Percentiles rank a stretch among this genome's conserved stretches.
phyloP scores from a whole-genome alignment of 2,329 filamentous ascomycete species.

The Microsporum canis region DNA sequence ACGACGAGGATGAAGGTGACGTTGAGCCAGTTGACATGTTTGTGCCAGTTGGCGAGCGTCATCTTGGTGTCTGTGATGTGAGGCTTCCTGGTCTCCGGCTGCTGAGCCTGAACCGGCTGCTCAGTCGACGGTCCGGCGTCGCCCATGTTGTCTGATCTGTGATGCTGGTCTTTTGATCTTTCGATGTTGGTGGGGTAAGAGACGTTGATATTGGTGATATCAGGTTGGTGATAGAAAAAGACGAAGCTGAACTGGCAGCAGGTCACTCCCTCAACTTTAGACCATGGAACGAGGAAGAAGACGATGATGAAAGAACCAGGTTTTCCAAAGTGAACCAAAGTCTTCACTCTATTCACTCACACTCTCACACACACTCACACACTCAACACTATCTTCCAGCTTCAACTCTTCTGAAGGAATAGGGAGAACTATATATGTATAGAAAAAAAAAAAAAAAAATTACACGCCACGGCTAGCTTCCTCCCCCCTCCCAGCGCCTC shows the following conservation, averaged over 20 bases:
- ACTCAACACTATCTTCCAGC: too few species aligned
- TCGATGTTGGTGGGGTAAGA: background rate
- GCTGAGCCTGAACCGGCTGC: background rate
- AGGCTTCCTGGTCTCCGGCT: slow-evolving; percentile 44
- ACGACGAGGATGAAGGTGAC: slow-evolving; percentile 68
- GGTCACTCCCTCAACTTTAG: background rate
- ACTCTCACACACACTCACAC: too few species aligned
- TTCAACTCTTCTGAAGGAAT: too few species aligned
- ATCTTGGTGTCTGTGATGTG: slow-evolving; percentile 78
- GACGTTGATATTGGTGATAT: background rate
- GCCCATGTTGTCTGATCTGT: background rate
- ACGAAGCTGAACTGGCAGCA: background rate
- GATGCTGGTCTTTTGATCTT: background rate
- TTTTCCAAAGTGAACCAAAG: background rate
- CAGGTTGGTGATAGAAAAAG: background rate
- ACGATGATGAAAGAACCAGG: too few species aligned
- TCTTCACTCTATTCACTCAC: background rate
- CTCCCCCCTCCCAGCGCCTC: background rate
- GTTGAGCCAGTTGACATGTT: slow-evolving; percentile 92
- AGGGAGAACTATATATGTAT: too few species aligned
- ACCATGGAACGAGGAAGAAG: background rate
- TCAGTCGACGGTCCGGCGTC: background rate
- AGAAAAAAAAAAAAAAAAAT: background rate
- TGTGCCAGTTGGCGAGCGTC: slow-evolving; percentile 73
- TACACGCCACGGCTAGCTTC: too few species aligned